Base-by-base conservation (phyloP, 2,329 filamentous ascomycete genomes). In the Aspergillus puulaauensis region DNA sequence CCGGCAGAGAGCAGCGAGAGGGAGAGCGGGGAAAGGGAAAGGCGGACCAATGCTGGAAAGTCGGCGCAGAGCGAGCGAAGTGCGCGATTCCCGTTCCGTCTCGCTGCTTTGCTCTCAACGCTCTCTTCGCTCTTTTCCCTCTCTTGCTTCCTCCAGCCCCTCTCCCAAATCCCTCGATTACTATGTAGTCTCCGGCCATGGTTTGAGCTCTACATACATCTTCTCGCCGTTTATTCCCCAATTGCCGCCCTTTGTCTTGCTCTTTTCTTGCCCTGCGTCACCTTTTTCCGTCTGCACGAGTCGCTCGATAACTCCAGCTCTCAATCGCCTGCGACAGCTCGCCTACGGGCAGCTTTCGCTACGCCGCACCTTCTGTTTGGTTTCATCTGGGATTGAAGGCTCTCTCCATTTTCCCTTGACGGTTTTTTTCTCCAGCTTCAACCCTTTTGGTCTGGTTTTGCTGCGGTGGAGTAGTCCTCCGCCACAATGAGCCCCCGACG, bases 401-500 rank as follows among this genome's bases (percentile, higher is more conserved):
- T 43, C 41, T 47, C 47, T 50, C 56, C 43, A 24, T 60, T 39
- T 41, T 23, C 46, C 52, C 50, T 24, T 43, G 23, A 46, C 50
- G 27, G 43, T 35, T 40, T 51, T 54, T 45, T 47, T 44, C 19
- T 54, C 35, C 55, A 53, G 51, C 46, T 27, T 51, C 19, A 37
- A 35, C 33, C 23, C 47, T 49, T 54, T 54, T 60, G 54, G 60
- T 52, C 48, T 59, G 60, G 57, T 57, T 51, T 56, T 31, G 41
- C 59, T 52, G 45, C 47, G 52, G 62, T 35, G 43, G 57, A 49
- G 43, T 45, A 27, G 43, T 54, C 44, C 40, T 53, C 58, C 52
- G 56, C 61, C 65, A 67, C 71, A 70, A 85, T 85, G 82, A 83
- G 89, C 73, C 90, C 90, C 74, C 89, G 93, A 79, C 90, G 93